Conservation (phyloP, 2,329 filamentous ascomycete genomes). For the Phaeophleospora eucalypticola region DNA sequence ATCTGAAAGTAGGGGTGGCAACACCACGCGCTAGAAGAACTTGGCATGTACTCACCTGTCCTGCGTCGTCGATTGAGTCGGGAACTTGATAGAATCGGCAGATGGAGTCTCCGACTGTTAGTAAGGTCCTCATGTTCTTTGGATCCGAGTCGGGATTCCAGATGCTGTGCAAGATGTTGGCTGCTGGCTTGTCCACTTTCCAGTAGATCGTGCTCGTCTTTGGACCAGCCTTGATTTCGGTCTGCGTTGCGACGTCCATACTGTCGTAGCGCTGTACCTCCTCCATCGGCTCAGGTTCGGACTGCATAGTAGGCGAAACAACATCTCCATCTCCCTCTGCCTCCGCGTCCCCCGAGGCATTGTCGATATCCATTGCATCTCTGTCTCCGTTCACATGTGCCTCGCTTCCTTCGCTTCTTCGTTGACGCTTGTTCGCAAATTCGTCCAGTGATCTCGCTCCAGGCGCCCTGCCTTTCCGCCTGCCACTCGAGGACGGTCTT, state of each 20-base stretch:
- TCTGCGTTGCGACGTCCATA: slow-evolving; percentile 33
- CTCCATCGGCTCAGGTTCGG: slow-evolving; percentile 25
- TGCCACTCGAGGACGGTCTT: slow-evolving; percentile 10
- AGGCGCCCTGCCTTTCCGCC: slow-evolving; percentile 15
- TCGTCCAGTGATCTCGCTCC: slow-evolving; percentile 26
- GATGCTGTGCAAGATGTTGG: slow-evolving; percentile 25
- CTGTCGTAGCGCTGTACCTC: slow-evolving; percentile 31
- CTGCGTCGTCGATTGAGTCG: slow-evolving; percentile 17
- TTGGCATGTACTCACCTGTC: slow-evolving; percentile 13
- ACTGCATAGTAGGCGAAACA: slow-evolving; percentile 24
- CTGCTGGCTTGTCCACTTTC: slow-evolving; percentile 30
- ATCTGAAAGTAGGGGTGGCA: background rate
- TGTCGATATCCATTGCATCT: slow-evolving; percentile 45
- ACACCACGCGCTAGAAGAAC: background rate
- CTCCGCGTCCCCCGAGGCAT: slow-evolving; percentile 23
- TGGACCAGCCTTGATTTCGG: slow-evolving; percentile 29
- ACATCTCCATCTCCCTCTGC: slow-evolving; percentile 26
- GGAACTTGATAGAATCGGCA: slow-evolving; percentile 34
- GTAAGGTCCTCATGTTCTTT: slow-evolving; percentile 24
- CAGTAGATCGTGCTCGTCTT: slow-evolving; percentile 34
- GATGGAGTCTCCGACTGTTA: slow-evolving; percentile 32
- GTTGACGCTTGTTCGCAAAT: slow-evolving; percentile 32
- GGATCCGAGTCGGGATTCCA: slow-evolving; percentile 29
- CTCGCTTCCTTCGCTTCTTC: slow-evolving; percentile 30
- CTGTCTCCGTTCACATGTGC: slow-evolving; percentile 39